phyloP scores from a whole-genome alignment of 306 rosid species.

The cucumber (Cucumis sativus) region Cucumber_9930_V3 NC_026658.2:8129501-8130000 shows the following conservation, averaged over 20 bases:
- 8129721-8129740: slow-evolving; percentile 21
- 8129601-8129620: slow-evolving; percentile 1
- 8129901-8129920: slow-evolving; percentile 29
- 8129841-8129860: too few species aligned
- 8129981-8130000: slow-evolving; percentile 12
- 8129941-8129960: slow-evolving; percentile 26
- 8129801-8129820: slow-evolving; percentile 25
- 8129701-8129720: slow-evolving; percentile 8
- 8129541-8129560: not conserved
- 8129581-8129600: slow-evolving; percentile 24
- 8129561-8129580: slow-evolving; percentile 19
- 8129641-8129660: not conserved
- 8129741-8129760: slow-evolving; percentile 27
- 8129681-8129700: slow-evolving; percentile 24
- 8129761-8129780: slow-evolving; percentile 56
- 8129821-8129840: slow-evolving; percentile 12
- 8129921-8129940: slow-evolving; percentile 15
- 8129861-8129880: slow-evolving; percentile 21
- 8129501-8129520: slow-evolving; percentile 6
- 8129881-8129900: slow-evolving; percentile 36
- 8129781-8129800: not conserved
- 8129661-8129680: slow-evolving; percentile 4
- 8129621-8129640: slow-evolving; percentile 8
- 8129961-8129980: slow-evolving; percentile 25
- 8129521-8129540: not conserved